Evolutionary conservation across 2,329 filamentous ascomycete genomes (phyloP), one percentile per base, ranked within the genome.

Genomic region (Emergomyces africanus): DNA sequence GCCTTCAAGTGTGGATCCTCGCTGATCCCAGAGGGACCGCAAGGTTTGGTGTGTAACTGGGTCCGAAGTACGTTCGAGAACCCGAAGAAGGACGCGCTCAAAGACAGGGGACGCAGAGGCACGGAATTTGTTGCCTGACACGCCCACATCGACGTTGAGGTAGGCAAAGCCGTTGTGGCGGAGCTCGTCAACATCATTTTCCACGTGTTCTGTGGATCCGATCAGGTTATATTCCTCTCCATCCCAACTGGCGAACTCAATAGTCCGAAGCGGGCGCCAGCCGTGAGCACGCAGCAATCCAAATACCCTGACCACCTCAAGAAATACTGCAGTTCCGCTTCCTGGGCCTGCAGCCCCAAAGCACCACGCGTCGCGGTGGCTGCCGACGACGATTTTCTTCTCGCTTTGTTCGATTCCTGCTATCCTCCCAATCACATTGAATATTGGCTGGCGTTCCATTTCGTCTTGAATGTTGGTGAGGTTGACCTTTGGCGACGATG

Each of bases 241-340:
- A 71, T 99, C 94, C 94, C 94, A 99, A 39, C 89, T 96, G 68
- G 91, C 90, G 72, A 99, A 97, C 71, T 95, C 88, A 64, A 99
- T 95, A 3, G 90, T 95, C n/a, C 94, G 86, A 18, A 95, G 78
- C 1, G 94, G 94, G 30, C 88, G 82, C 94, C 94, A 99, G 57
- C 91, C 92, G 60, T 84, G 82, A 18, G 79, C 74, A 25, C 85
- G 79, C 18, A 97, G 81, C 63, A 89, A 84, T 46, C 90, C 90
- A 66, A 99, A 89, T 54, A 96, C 84, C 50, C 88, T 85, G 25
- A 88, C 85, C 60, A 97, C 80, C 75, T 99, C 94, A 58, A 97
- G 81, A 80, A 99, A 87, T 46, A 97, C 81, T 5, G 92, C 92
- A 0, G 90, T 95, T 33, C 92, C 94, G 58, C 88, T 88, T 64